Evolutionary conservation across 2,329 filamentous ascomycete species (phyloP).

Genomic region (Trichoderma cornu-damae): DNA sequence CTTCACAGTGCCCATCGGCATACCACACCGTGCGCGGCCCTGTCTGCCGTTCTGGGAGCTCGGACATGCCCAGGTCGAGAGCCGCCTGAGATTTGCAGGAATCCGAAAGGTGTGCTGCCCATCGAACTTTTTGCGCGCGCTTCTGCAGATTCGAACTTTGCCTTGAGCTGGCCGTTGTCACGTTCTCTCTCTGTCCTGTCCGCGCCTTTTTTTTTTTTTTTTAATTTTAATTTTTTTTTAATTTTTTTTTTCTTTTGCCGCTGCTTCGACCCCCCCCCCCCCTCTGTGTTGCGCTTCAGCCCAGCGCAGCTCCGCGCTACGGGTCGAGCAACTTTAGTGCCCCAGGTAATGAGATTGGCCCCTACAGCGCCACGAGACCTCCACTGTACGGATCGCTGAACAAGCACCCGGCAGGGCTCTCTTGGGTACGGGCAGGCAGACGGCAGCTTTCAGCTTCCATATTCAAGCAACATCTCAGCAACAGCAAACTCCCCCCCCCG

Average conservation of each 20-base stretch:
- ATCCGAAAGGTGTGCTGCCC: background rate
- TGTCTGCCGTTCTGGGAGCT: background rate
- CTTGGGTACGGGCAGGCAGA: background rate
- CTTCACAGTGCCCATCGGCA: background rate
- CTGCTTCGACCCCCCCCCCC: background rate
- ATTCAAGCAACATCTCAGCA: background rate
- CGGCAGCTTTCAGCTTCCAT: background rate
- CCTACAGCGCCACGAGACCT: slow-evolving; percentile 3
- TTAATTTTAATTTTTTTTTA: no score
- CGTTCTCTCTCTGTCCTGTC: background rate
- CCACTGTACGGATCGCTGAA: slow-evolving; percentile 6
- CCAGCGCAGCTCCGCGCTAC: background rate
- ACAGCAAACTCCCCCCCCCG: slow-evolving; percentile 14
- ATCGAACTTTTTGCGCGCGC: background rate
- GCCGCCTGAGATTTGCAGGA: background rate
- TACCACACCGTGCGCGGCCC: background rate
- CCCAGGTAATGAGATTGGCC: background rate
- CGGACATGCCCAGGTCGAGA: background rate
- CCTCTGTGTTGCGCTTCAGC: background rate
- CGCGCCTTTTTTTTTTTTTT: no score
- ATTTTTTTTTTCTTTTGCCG: background rate
- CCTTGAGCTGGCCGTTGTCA: background rate
- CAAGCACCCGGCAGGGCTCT: slow-evolving; percentile 1
- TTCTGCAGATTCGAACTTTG: background rate
- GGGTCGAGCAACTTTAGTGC: background rate